Evolutionary conservation across 2,329 filamentous ascomycete species (phyloP).

Genomic region (Periglandula ipomoeae): DNA sequence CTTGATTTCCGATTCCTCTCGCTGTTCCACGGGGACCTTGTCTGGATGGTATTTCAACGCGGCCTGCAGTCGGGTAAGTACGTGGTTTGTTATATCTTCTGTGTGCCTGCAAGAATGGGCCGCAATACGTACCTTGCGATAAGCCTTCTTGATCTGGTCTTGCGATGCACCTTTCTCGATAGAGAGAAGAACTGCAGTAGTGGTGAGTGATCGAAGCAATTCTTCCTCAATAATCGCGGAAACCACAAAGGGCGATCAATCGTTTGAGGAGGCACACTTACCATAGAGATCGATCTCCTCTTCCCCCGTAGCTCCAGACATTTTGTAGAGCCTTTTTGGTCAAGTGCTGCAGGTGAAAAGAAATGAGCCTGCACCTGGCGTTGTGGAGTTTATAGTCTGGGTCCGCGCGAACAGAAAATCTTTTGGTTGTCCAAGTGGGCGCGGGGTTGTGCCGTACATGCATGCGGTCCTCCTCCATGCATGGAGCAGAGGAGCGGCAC

Average conservation of each 20-base stretch:
- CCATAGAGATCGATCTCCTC: constrained; percentile 54
- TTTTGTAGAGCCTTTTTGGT: constrained; percentile 8
- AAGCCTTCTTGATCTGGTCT: constrained; percentile 88
- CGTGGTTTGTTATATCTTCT: constrained; percentile 1
- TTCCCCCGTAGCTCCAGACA: constrained; percentile 16
- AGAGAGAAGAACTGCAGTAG: constrained; percentile 61
- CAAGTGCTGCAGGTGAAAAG: not conserved
- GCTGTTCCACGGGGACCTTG: constrained; percentile 81
- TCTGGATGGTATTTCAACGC: constrained; percentile 87
- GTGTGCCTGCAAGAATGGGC: not conserved
- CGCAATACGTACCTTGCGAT: constrained; percentile 66
- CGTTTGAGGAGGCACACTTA: too few relatives aligned
- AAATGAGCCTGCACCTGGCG: not conserved
- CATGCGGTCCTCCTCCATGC: too few relatives aligned
- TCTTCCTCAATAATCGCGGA: not conserved
- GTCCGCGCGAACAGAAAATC: constrained; percentile 1
- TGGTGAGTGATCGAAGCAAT: constrained; percentile 3
- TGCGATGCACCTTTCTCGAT: constrained; percentile 63
- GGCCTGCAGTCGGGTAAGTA: constrained; percentile 42
- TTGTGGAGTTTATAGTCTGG: not conserved
- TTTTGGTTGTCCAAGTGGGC: constrained; percentile 3
- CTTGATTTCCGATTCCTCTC: constrained; percentile 75
- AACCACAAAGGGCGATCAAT: too few relatives aligned
- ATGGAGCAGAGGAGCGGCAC: too few relatives aligned
- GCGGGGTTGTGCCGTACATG: constrained; percentile 8